phyloP scores from a whole-genome alignment of 768 basidiomycete species.

The Mycena capillaripes region DNA sequence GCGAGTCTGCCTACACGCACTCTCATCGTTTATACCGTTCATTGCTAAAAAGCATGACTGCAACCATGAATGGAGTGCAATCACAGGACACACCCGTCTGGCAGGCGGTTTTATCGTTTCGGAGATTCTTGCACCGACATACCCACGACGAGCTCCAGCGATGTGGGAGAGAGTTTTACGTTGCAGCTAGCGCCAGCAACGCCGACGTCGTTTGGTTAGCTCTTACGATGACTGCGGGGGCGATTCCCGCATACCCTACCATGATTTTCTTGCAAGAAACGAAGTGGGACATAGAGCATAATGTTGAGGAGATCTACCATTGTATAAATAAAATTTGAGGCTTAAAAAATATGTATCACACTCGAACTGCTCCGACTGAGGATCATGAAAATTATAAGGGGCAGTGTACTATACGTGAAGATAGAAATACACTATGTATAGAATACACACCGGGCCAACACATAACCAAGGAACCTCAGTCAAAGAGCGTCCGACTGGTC shows the following conservation, averaged over 20 bases:
- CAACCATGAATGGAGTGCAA: conserved; percentile 75
- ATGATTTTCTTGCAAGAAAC: conserved; percentile 65
- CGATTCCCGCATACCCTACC: conserved; percentile 48
- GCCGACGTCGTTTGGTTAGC: conserved; percentile 90
- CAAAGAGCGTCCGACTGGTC: not conserved
- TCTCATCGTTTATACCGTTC: conserved; percentile 87
- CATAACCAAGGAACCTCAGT: no score
- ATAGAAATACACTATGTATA: conserved; percentile 3
- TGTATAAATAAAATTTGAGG: conserved; percentile 8
- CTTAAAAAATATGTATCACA: no score
- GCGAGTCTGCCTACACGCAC: conserved; percentile 82
- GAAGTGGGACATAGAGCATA: conserved; percentile 75
- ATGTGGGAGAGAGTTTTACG: conserved; percentile 75
- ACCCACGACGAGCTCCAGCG: conserved; percentile 83
- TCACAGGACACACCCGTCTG: conserved; percentile 80
- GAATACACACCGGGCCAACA: not conserved
- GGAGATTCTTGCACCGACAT: conserved; percentile 79
- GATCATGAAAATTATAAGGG: not conserved
- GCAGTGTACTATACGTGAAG: not conserved
- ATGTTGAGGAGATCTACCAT: conserved; percentile 53
- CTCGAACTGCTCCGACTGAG: no score
- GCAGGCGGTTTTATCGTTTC: conserved; percentile 83
- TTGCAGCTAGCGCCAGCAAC: conserved; percentile 70
- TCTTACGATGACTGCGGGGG: conserved; percentile 67
- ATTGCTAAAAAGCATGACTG: conserved; percentile 79